Base-by-base conservation (phyloP, 805 yeast species). In the Starmerella cellae region DNA sequence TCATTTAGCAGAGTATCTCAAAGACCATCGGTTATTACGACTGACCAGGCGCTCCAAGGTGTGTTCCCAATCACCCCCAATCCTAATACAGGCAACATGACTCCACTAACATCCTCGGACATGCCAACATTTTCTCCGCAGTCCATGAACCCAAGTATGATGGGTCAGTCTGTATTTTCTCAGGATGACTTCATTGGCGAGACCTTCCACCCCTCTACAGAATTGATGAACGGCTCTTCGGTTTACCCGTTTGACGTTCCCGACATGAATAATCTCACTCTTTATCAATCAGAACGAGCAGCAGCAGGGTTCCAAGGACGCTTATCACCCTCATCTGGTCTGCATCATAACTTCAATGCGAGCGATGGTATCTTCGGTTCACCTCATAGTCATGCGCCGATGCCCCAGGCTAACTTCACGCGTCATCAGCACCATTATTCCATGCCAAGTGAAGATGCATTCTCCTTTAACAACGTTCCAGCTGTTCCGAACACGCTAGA, bases 1-100 rank as follows among this genome's bases (percentile, higher is more conserved):
- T 43, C 46, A 11, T 46, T 38, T 28, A 19, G 42, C 22, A 28
- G 44, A 3, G 43, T 34, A 8, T 22, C 38, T 3, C 42, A 35
- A 24, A 21, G 46, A 3, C 41, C 48, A 3, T 26, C 23, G 16
- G 2, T 36, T 14, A 22, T 36, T 9, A 17, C 8, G 11, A 24
- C 28, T 13, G 28, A 21, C 27, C 21, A 16, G 29, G 24, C 35
- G 17, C 29, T 33, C 21, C 40, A 30, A 29, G 34, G 35, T 20
- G 23, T 23, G 28, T 16, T 21, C 4, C 33, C 45, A 8, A 13
- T 8, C 8, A 24, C 23, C 8, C 8, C 11, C 28, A 24, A 8
- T 24, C 8, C 28, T 24, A 24, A 24, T 24, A 24, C 8, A 9
- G 13, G 28, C 13, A 24, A 24, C 13, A 24, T 24, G 28, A 24